Conservation (phyloP, 2,329 filamentous ascomycete species). For the Pseudogymnoascus sp. region DNA sequence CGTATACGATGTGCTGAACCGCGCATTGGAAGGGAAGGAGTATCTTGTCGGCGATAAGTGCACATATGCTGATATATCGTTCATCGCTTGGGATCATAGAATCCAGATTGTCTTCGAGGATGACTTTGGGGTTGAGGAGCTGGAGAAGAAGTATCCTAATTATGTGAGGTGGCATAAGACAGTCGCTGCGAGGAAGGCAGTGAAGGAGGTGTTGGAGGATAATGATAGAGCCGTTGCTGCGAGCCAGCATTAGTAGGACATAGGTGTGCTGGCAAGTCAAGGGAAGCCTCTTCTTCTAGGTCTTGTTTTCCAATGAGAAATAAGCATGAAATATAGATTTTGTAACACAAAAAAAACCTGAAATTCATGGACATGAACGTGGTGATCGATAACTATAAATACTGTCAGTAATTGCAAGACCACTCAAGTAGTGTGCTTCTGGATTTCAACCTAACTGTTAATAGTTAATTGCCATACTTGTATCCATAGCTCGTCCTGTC, state of each 20-base stretch:
- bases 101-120: constrained; percentile 4
- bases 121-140: background rate
- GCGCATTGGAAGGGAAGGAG: constrained; percentile 26
- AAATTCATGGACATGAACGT: background rate
- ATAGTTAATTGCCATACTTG: background rate
- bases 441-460: background rate
- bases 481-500: background rate
- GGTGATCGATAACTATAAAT: background rate
- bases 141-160: constrained; percentile 13
- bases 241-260: background rate
- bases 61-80: constrained; percentile 32
- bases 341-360: background rate
- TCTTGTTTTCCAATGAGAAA: background rate
- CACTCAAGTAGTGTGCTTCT: background rate
- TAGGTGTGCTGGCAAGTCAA: background rate
- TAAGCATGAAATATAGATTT: background rate
- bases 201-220: constrained; percentile 15
- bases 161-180: constrained; percentile 11
- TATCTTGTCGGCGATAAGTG: constrained; percentile 31
- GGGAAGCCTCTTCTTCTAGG: background rate
- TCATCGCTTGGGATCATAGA: constrained; percentile 24
- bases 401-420: background rate
- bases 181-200: constrained; percentile 11
- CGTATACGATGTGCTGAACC: constrained; percentile 34
- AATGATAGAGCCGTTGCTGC: constrained; percentile 9